phyloP scores from a whole-genome alignment of 2,329 filamentous ascomycete genomes.

The Xylariales sp. region DNA sequence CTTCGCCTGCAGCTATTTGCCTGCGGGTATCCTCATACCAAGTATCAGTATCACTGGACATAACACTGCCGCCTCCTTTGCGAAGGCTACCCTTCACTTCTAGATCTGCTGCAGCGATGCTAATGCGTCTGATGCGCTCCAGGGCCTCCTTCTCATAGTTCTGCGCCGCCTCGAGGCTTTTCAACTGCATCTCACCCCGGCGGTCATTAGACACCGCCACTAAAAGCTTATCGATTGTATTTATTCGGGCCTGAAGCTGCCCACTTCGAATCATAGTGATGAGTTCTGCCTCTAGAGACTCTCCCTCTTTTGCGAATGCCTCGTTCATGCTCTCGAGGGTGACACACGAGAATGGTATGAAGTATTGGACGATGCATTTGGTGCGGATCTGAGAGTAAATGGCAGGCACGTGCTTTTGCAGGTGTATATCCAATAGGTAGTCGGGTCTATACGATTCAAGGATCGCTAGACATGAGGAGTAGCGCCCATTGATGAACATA shows the following conservation, averaged over 20 bases:
- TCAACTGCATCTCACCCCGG: conserved; percentile 65
- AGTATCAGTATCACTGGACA: conserved; percentile 18
- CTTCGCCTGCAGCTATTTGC: conserved; percentile 9
- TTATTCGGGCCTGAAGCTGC: conserved; percentile 72
- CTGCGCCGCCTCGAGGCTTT: conserved; percentile 63
- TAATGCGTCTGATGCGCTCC: conserved; percentile 73
- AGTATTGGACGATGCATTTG: conserved; percentile 92
- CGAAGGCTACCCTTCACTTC: conserved; percentile 51
- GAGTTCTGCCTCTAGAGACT: conserved; percentile 69
- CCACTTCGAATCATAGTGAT: conserved; percentile 71
- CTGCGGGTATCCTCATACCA: conserved; percentile 15
- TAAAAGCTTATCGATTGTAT: conserved; percentile 76
- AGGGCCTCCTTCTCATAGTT: conserved; percentile 72
- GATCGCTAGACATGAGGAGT: conserved; percentile 77
- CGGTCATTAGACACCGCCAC: conserved; percentile 65
- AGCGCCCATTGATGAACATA: conserved; percentile 87
- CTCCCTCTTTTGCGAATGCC: conserved; percentile 64
- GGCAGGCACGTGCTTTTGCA: conserved; percentile 66
- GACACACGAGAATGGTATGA: conserved; percentile 84
- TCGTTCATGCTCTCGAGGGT: conserved; percentile 73
- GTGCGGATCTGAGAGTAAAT: conserved; percentile 74
- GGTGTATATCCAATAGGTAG: conserved; percentile 85
- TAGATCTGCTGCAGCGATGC: conserved; percentile 69
- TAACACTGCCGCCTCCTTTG: conserved; percentile 10
- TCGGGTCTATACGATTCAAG: conserved; percentile 78